phyloP scores from a whole-genome alignment of 495 filamentous ascomycete genomes.

The Antarctomyces pellizariae region DNA sequence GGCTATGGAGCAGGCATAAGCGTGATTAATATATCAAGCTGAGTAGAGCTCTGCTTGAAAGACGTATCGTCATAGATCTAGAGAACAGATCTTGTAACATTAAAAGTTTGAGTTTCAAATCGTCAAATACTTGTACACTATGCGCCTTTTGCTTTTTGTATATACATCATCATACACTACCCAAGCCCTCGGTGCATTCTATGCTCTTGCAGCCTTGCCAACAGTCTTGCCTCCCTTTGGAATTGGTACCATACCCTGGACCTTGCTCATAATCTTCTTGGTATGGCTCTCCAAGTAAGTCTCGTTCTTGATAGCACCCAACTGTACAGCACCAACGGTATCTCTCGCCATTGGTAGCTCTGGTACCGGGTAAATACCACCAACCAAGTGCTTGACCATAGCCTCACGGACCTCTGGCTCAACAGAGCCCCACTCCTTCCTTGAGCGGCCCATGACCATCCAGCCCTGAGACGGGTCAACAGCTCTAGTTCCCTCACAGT shows the following conservation, averaged over 20 bases:
- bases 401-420: conserved; percentile 8
- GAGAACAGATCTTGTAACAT: conserved; percentile 9
- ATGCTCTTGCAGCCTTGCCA: conserved; percentile 1
- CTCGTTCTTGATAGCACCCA: conserved; percentile 15
- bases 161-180: conserved; percentile 9
- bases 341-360: conserved; percentile 13
- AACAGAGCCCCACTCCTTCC: conserved; percentile 6
- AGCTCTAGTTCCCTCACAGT: conserved; percentile 1
- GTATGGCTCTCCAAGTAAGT: conserved; percentile 16
- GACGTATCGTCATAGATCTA: not conserved
- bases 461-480: not conserved
- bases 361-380: conserved; percentile 18
- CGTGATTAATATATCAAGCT: not conserved
- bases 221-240: conserved; percentile 1
- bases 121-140: conserved; percentile 7
- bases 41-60: not conserved
- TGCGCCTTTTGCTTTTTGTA: conserved; percentile 5
- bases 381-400: conserved; percentile 17
- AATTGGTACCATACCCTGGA: conserved; percentile 12
- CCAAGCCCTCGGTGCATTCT: no score
- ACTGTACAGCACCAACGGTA: conserved; percentile 13
- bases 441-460: not conserved
- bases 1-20: conserved; percentile 24
- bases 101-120: conserved; percentile 2
- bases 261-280: conserved; percentile 14